A percentile compares a stretch with the other conserved stretches of the same genome.
Conservation (phyloP, 2,329 filamentous ascomycete species). For the Xylariaceae sp. region DNA sequence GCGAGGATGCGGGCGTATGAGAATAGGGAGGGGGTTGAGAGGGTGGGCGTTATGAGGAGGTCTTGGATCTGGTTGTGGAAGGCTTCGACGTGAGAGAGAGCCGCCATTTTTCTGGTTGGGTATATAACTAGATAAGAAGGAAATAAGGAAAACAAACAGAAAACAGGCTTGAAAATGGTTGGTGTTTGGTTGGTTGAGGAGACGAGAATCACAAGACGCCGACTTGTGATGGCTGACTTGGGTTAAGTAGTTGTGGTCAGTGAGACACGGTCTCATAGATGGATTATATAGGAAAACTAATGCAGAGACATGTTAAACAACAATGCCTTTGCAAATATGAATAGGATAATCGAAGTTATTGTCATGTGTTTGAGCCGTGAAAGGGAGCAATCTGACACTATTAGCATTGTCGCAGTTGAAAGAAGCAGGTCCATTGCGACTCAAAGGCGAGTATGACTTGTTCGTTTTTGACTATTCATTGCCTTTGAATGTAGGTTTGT, state of each 20-base stretch:
- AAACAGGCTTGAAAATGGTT: neutral
- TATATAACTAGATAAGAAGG: neutral
- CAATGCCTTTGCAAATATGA: neutral
- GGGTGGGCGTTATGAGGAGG: neutral
- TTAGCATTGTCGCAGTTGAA: neutral
- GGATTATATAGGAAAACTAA: no score
- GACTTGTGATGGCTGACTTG: no score
- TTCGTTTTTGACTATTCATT: no score
- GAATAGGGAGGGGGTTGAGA: neutral
- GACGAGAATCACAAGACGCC: neutral
- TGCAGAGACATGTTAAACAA: neutral
- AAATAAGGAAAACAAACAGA: neutral
- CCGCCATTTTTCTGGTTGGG: neutral
- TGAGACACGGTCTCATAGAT: no score
- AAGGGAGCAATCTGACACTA: neutral
- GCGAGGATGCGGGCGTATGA: slow-evolving; percentile 2
- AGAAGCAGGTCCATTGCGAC: neutral
- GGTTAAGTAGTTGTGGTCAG: no score
- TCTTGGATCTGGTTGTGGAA: neutral
- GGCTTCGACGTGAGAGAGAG: neutral
- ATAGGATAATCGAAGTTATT: neutral
- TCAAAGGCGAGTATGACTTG: no score
- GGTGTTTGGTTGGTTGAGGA: neutral
- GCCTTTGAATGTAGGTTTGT: no score
- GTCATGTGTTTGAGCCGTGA: neutral